Evolutionary conservation across 768 basidiomycete species (phyloP), one percentile per base, ranked within the genome.

Genomic region (Phaeotremella skinneri): DNA sequence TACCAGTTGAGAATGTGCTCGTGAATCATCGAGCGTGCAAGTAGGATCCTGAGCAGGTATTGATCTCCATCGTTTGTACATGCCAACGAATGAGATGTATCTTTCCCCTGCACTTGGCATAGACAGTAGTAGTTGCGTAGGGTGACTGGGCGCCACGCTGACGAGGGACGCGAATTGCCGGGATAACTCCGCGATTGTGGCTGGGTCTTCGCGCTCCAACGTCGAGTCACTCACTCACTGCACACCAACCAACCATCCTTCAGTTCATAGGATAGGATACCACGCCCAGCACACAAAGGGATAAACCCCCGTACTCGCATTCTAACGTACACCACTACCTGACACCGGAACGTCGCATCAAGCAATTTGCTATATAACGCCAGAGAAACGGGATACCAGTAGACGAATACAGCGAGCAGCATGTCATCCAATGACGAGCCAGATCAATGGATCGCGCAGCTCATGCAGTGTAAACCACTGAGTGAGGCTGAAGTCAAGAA

Each of bases 391-490:
- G n/a, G n/a, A n/a, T n/a, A n/a, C n/a, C n/a, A n/a, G n/a, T n/a
- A n/a, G n/a, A n/a, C n/a, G n/a, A n/a, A 9, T 39, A 39, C 37
- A 39, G n/a, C 37, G n/a, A 41, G 52, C 63, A 60, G 39, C 42
- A 77, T 78, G 74, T 63, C 74, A 31, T 69, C 70, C 52, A 72
- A 75, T 32, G 64, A 70, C 74, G 91, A 97, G 85, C 86, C 94
- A 78, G 93, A 98, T 81, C 84, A 82, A 59, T 97, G 96, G 96
- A 93, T 99, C 76, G 86, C 90, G 61, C 92, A 97, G 78, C 85
- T 99, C 68, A 87, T 87, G 79, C 89, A 92, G 74, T 99, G 96
- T 83, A 98, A 99, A 78, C 94, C 96, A 70, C 84, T 99, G 60
- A 82, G 89, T 61, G 96, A 99, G 80, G 82, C 83, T 11, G 93